These are phyloP conservation scores for Tetrapisispora namnaoensis DNA, from an alignment of 805 yeast genomes.

Conservation along the genomic window DNA sequence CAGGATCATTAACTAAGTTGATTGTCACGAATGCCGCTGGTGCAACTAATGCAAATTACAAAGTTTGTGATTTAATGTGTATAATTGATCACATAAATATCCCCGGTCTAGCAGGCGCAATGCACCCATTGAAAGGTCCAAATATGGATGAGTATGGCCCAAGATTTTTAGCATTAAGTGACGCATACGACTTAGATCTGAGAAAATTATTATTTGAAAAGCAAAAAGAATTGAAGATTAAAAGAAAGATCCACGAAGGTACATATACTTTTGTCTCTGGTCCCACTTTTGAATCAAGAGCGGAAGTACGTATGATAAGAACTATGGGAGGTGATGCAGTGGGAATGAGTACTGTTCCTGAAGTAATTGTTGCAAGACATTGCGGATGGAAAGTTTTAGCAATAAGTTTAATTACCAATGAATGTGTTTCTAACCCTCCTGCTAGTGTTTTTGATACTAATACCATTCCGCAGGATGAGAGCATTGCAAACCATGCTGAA, in stretches of 20 bases:
- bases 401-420: constrained; percentile 76
- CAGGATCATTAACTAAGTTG: constrained; percentile 43
- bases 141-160: constrained; percentile 75
- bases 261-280: constrained; percentile 80
- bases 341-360: constrained; percentile 98
- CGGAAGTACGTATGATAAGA: constrained; percentile 73
- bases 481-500: constrained; percentile 87
- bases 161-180: constrained; percentile 78
- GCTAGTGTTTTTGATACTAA: constrained; percentile 52
- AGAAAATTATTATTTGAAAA: constrained; percentile 50
- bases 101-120: constrained; percentile 79
- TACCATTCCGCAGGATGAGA: constrained; percentile 47
- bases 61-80: constrained; percentile 87
- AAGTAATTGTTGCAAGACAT: constrained; percentile 87
- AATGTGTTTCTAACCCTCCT: constrained; percentile 61
- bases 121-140: constrained; percentile 79
- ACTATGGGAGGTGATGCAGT: constrained; percentile 83
- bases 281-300: constrained; percentile 88
- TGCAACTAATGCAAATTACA: constrained; percentile 56
- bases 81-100: constrained; percentile 81
- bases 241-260: constrained; percentile 74
- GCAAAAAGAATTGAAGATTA: constrained; percentile 39
- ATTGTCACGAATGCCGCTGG: constrained; percentile 97
- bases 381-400: constrained; percentile 77
- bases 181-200: constrained; percentile 73